Conservation (phyloP, 2,329 filamentous ascomycete genomes). For the Rhytidhysteron rufulum region DNA sequence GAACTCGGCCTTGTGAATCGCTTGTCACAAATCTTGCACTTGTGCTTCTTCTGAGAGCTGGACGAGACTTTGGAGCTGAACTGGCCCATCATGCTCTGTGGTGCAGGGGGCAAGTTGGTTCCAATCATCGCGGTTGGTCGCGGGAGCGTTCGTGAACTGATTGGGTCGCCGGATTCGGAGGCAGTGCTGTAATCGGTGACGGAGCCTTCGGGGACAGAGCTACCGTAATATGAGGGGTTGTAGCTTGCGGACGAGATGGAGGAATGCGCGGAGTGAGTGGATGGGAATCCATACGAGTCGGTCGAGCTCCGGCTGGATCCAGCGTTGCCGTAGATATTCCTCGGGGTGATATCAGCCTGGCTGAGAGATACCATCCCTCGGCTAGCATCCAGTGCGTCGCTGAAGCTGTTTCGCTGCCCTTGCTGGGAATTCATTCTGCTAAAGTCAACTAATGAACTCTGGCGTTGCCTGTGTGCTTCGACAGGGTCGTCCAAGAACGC, state of each 20-base stretch:
- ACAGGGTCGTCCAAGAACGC: slow-evolving; percentile 46
- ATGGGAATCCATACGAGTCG: slow-evolving; percentile 89
- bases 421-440: slow-evolving; percentile 55
- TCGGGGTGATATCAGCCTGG: slow-evolving; percentile 75
- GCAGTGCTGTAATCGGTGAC: slow-evolving; percentile 93
- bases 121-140: slow-evolving; percentile 65
- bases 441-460: slow-evolving; percentile 64
- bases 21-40: slow-evolving; percentile 99
- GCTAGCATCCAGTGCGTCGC: slow-evolving; percentile 86
- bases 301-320: slow-evolving; percentile 64
- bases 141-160: slow-evolving; percentile 77
- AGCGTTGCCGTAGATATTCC: slow-evolving; percentile 77
- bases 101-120: slow-evolving; percentile 69
- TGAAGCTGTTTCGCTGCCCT: slow-evolving; percentile 67
- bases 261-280: slow-evolving; percentile 78
- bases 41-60: slow-evolving; percentile 98
- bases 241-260: slow-evolving; percentile 82
- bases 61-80: slow-evolving; percentile 96
- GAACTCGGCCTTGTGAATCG: slow-evolving; percentile 93
- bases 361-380: slow-evolving; percentile 94
- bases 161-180: slow-evolving; percentile 76
- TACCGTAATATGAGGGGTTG: slow-evolving; percentile 79
- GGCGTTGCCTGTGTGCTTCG: slow-evolving; percentile 48
- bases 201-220: slow-evolving; percentile 73
- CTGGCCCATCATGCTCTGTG: slow-evolving; percentile 97